Evolutionary conservation across 2,329 filamentous ascomycete genomes (phyloP), one percentile per base, ranked within the genome.

Genomic region (Penicillium sp.): DNA sequence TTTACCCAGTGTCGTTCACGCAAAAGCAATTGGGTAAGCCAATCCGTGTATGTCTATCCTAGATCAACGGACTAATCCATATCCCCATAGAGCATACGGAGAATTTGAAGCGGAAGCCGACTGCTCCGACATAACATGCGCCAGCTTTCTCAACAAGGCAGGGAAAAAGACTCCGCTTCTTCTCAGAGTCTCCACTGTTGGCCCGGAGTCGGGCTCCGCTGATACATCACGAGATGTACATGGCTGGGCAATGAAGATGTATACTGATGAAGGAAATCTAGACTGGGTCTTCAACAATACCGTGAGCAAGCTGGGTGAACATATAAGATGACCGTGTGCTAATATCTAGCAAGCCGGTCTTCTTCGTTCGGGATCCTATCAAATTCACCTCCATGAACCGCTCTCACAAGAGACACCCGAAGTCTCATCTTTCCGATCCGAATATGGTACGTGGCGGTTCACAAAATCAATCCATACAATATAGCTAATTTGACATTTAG

Each of bases 321-420:
- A 1, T n/a, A 23, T 7, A 4, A 29, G 18, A 3, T 18, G 13
- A 4, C n/a, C 1, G n/a, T 5, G 14, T 16, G 11, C 38, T 36
- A 11, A 45, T 23, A 16, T 3, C 6, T 6, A 8, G 18, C 1
- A n/a, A 66, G 58, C 84, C 84, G 0, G 79, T 86, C 0, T 87
- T 87, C 71, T 87, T 88, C 64, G 61, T 87, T 35, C 64, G 73
- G 5, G 84, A 87, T 52, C 80, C 84, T 0, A 78, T 81, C 50
- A 86, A 87, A 66, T 87, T 86, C 57, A 82, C 84, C 9, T 75
- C 82, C 51, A 79, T 86, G 59, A 86, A 86, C 40, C 81, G 85
- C 56, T 84, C 82, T 0, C 83, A 86, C 61, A 87, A 86, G 73
- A 73, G 83, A 16, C 69, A 87, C 53, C 59, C 59, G 6, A 46